Evolutionary conservation across 495 filamentous ascomycete genomes (phyloP).

Genomic region (Neohortaea acidophila): DNA sequence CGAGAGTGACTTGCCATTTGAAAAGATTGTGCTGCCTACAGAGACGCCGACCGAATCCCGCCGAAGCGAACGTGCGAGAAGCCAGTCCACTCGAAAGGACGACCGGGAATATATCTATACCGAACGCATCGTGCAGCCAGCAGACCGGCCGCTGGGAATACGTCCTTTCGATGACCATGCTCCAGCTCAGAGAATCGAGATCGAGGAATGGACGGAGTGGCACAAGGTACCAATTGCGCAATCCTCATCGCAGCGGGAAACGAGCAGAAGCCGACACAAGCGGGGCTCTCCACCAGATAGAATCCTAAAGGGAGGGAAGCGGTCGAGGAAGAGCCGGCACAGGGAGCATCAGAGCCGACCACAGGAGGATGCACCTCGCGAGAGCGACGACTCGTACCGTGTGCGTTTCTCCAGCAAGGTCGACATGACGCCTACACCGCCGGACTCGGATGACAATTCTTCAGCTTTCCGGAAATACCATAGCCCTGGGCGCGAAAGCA

Average conservation of each 20-base stretch:
- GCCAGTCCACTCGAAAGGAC: too few species aligned
- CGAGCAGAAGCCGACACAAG: not conserved
- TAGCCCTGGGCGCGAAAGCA: slow-evolving; percentile 1
- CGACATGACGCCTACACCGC: slow-evolving; percentile 16
- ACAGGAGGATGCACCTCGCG: not conserved
- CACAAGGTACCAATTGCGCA: too few species aligned
- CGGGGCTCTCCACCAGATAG: too few species aligned
- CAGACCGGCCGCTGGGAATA: not conserved
- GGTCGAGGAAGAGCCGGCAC: too few species aligned
- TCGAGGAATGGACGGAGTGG: too few species aligned
- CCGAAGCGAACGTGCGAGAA: too few species aligned
- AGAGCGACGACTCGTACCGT: slow-evolving; percentile 1
- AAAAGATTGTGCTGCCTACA: too few species aligned
- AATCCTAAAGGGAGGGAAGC: too few species aligned
- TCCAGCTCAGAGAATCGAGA: too few species aligned
- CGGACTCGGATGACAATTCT: slow-evolving; percentile 14
- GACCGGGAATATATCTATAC: slow-evolving; percentile 10
- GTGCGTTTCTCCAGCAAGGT: slow-evolving; percentile 17
- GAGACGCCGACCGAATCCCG: too few species aligned
- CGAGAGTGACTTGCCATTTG: too few species aligned
- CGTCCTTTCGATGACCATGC: slow-evolving; percentile 1
- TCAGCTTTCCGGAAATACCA: slow-evolving; percentile 11
- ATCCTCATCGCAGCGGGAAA: too few species aligned
- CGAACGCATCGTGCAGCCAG: slow-evolving; percentile 11
- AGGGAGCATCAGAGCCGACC: not conserved